Evolutionary conservation across 495 filamentous ascomycete species (phyloP).

Genomic region (Aspergillus ellipticus): DNA sequence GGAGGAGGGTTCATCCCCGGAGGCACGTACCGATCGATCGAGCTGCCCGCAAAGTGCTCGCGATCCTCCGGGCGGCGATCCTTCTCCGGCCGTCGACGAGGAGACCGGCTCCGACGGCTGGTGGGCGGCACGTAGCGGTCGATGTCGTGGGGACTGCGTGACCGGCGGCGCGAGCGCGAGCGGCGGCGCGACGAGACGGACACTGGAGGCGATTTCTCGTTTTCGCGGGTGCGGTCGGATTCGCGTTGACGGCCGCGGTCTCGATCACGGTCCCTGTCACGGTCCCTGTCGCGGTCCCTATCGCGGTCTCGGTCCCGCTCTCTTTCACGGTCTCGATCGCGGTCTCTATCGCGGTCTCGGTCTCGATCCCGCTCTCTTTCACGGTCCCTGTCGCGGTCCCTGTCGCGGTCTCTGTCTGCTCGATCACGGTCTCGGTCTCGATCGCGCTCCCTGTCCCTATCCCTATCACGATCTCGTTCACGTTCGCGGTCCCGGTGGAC

Average conservation of each 20-base stretch:
- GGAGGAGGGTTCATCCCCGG: too few species aligned
- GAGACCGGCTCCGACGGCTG: constrained; percentile 42
- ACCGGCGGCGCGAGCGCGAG: constrained; percentile 31
- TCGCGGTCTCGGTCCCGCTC: constrained; percentile 13
- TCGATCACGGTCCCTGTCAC: background rate
- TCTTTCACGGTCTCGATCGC: constrained; percentile 11
- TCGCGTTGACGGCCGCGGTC: constrained; percentile 1
- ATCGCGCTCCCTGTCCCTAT: constrained; percentile 1
- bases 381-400: constrained; percentile 16
- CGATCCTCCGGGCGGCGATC: constrained; percentile 14
- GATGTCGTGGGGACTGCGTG: constrained; percentile 40
- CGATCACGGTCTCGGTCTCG: constrained; percentile 4
- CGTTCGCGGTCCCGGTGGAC: constrained; percentile 9
- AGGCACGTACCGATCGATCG: constrained; percentile 56
- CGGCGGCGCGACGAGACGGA: constrained; percentile 21
- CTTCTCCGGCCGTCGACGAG: constrained; percentile 30
- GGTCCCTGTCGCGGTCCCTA: constrained; percentile 8
- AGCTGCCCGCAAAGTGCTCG: too few species aligned
- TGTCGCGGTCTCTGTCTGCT: constrained; percentile 6
- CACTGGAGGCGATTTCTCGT: constrained; percentile 18
- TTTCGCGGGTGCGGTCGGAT: constrained; percentile 11
- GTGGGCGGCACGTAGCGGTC: constrained; percentile 49
- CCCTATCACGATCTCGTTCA: constrained; percentile 16
- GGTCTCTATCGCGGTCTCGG: constrained; percentile 10
- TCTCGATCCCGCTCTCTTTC: constrained; percentile 13